Evolutionary conservation across 2,329 filamentous ascomycete species (phyloP), one percentile per base, ranked within the genome.

Genomic region (Cordyceps fumosorosea): DNA sequence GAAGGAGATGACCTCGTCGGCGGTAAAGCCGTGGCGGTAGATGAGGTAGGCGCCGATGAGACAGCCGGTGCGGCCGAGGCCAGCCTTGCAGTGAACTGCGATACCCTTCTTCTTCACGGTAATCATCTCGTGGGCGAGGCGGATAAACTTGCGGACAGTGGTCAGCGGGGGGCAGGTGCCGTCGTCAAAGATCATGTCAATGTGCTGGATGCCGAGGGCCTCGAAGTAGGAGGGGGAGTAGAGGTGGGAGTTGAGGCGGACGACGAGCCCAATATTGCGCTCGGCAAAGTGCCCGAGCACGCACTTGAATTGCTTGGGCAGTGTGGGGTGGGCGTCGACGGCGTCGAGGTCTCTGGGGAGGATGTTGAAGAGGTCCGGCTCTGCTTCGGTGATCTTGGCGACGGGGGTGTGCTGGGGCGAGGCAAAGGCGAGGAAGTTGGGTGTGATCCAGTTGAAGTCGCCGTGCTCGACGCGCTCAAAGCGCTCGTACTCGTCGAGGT

Each of bases 161-260:
- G 85, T 85, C 58, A 99, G 80, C 2, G 91, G 87, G 24, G 95
- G 95, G 74, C 95, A 99, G 4, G 95, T 99, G 66, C 95, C 95
- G 69, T 99, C 95, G 71, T 98, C 95, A 72, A 99, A 99, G 71
- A 99, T 98, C 95, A 99, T 99, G 77, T 99, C 95, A 47, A 98
- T 81, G 73, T 99, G 95, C 70, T 92, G 88, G 71, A 99, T 98
- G 34, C 93, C 93, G 58, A 99, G 81, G 3, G 93, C 91, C 66
- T 93, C 95, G 75, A 99, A 99, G 79, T 93, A 97, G n/a, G 92
- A 93, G 0, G 95, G 90, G 0, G 91, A 96, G 80, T 99, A 99
- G 8, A 99, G 84, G 67, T 93, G 90, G 0, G 93, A 98, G 80
- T 99, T 99, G 66, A 99, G 81, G 48, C 95, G 89, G 48, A 99